Evolutionary conservation across 306 rosid genomes (phyloP).

Genomic region (Cucumis hystrix): DNA sequence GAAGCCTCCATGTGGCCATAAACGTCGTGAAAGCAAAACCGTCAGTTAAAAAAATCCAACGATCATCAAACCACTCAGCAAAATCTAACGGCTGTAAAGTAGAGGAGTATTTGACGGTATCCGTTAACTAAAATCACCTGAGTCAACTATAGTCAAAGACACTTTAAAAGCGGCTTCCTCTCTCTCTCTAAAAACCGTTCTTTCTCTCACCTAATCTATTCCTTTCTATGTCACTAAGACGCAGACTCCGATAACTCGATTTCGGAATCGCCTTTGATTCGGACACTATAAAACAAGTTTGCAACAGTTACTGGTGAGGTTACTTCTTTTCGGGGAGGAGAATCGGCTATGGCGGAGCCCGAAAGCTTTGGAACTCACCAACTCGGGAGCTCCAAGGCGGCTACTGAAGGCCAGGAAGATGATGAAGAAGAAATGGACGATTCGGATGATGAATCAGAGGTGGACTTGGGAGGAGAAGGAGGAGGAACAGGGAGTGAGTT

Average conservation of each 20-base stretch:
- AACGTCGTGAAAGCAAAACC: constrained; percentile 20
- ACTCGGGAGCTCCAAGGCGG: constrained; percentile 11
- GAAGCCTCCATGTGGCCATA: constrained; percentile 3
- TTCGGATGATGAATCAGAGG: constrained; percentile 6
- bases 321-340: constrained; percentile 12
- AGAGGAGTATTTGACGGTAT: constrained; percentile 27
- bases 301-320: constrained; percentile 12
- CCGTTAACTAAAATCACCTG: constrained; percentile 33
- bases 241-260: constrained; percentile 15
- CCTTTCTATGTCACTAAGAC: constrained; percentile 12
- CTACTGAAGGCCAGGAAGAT: not conserved
- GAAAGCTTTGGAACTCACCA: constrained; percentile 21
- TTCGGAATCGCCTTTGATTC: constrained; percentile 15
- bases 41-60: constrained; percentile 13
- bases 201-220: constrained; percentile 17
- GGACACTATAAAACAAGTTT: constrained; percentile 17
- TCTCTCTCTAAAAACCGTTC: constrained; percentile 4
- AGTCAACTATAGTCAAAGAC: constrained; percentile 70
- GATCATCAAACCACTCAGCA: not conserved
- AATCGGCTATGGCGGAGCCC: constrained; percentile 47
- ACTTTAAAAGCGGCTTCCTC: constrained; percentile 7
- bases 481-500: constrained; percentile 9
- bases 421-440: constrained; percentile 7
- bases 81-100: not conserved
- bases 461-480: constrained; percentile 7